A percentile compares a stretch with the other conserved stretches of the same genome.
Conservation (phyloP, 768 basidiomycete species). For the Cystofilobasidium capitatum region DNA sequence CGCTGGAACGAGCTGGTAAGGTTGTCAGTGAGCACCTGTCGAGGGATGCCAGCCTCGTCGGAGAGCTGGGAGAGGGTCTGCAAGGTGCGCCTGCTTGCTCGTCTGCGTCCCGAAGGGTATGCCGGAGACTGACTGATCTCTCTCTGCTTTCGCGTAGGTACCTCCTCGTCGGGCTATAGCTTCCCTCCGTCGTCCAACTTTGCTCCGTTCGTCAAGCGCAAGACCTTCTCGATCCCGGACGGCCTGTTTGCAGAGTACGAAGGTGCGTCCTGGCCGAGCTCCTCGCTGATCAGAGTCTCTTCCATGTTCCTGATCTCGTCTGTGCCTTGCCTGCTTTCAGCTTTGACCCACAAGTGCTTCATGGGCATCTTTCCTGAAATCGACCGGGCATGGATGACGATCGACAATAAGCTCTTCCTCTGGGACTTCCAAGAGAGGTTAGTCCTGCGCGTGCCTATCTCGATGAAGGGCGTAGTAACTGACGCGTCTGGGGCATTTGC, state of each 20-base stretch:
- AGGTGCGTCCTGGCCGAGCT: slow-evolving; percentile 1
- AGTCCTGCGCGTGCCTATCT: slow-evolving; percentile 33
- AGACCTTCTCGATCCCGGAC: slow-evolving; percentile 20
- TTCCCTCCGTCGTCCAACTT: slow-evolving; percentile 18
- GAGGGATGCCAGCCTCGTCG: slow-evolving; percentile 13
- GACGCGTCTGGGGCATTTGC: slow-evolving; percentile 7
- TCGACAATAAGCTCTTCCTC: slow-evolving; percentile 84
- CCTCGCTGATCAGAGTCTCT: background rate
- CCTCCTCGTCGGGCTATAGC: slow-evolving; percentile 10
- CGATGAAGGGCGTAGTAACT: background rate
- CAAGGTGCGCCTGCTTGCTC: slow-evolving; percentile 19
- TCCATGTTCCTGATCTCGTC: background rate
- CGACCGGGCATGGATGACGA: slow-evolving; percentile 88
- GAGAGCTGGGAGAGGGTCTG: slow-evolving; percentile 21
- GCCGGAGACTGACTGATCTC: background rate
- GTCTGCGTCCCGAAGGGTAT: background rate
- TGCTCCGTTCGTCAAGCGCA: slow-evolving; percentile 21
- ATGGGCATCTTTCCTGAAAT: slow-evolving; percentile 88
- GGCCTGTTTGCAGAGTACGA: slow-evolving; percentile 24
- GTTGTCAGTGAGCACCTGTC: slow-evolving; percentile 20
- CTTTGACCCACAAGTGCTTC: slow-evolving; percentile 16
- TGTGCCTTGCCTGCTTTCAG: background rate
- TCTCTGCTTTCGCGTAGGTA: background rate
- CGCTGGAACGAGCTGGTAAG: slow-evolving; percentile 21
- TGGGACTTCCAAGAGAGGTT: slow-evolving; percentile 97